Percentiles rank a stretch among this genome's conserved stretches.
Conservation (phyloP, 495 filamentous ascomycete genomes). For the Cladorrhinum samala region DNA sequence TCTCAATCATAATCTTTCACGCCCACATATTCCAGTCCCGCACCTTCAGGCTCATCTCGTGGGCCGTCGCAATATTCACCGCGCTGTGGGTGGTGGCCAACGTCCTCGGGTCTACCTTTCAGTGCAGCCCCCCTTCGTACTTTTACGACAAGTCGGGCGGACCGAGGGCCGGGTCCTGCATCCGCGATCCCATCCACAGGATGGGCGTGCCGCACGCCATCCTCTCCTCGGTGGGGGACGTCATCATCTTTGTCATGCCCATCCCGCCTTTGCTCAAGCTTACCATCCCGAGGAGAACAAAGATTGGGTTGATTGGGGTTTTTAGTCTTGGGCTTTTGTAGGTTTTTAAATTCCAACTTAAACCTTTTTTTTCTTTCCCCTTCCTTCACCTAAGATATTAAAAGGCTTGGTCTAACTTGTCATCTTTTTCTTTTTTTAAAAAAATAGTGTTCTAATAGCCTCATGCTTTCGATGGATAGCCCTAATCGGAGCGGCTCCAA, state of each 20-base stretch:
- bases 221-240: conserved; percentile 4
- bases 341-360: neutral
- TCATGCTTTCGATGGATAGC: conserved; percentile 12
- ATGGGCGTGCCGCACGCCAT: conserved; percentile 10
- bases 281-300: conserved; percentile 3
- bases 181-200: neutral
- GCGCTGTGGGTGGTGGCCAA: conserved; percentile 5
- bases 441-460: conserved; percentile 5
- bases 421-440: too few relatives aligned
- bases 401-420: conserved; percentile 1
- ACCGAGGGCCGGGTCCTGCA: conserved; percentile 1
- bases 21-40: conserved; percentile 6
- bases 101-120: conserved; percentile 6
- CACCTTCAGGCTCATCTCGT: conserved; percentile 5
- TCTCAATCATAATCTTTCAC: conserved; percentile 12
- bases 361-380: neutral
- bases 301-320: conserved; percentile 7
- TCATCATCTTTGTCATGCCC: conserved; percentile 15
- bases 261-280: conserved; percentile 12
- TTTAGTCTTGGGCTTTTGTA: conserved; percentile 14
- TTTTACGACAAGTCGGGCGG: conserved; percentile 5
- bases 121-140: conserved; percentile 11
- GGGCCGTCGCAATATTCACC: conserved; percentile 3
- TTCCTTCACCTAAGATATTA: neutral
- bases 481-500: neutral